Evolutionary conservation across 495 filamentous ascomycete genomes (phyloP).

Genomic region (Glarea lozoyensis): DNA sequence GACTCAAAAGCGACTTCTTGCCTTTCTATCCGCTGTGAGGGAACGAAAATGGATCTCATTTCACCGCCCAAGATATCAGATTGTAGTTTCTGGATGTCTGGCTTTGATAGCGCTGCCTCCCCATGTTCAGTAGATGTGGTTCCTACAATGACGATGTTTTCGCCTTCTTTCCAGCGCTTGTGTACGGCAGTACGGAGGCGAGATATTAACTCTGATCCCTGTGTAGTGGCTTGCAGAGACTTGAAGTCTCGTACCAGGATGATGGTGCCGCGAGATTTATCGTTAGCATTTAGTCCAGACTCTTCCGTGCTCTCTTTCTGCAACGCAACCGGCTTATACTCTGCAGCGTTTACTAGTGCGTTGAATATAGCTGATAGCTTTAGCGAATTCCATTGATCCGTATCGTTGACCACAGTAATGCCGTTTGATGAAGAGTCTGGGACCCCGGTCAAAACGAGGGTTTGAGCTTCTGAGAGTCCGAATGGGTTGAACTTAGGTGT

Average conservation of each 20-base stretch:
- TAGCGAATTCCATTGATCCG: conserved; percentile 25
- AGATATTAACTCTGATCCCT: conserved; percentile 53
- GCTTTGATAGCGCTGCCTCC: conserved; percentile 7
- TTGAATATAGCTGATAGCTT: conserved; percentile 27
- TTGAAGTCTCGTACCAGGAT: conserved; percentile 75
- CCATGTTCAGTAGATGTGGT: conserved; percentile 31
- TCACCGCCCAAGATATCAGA: conserved; percentile 29
- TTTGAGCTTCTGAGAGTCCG: background rate
- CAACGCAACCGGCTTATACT: conserved; percentile 19
- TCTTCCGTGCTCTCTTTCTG: background rate
- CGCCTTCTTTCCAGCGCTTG: conserved; percentile 56
- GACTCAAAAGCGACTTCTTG: conserved; percentile 18
- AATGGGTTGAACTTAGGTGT: background rate
- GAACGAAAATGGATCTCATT: conserved; percentile 42
- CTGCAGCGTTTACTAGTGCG: conserved; percentile 13
- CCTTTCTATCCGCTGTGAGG: conserved; percentile 20
- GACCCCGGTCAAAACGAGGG: background rate
- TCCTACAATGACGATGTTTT: conserved; percentile 69
- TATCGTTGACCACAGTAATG: background rate
- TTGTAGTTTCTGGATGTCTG: conserved; percentile 23
- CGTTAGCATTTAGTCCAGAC: conserved; percentile 18
- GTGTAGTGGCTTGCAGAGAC: conserved; percentile 54
- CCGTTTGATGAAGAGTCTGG: background rate
- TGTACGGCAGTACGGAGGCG: conserved; percentile 64
- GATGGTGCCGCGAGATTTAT: conserved; percentile 33